phyloP scores from a whole-genome alignment of 805 yeast species.

The Zygoascus bituminiphila region DNA sequence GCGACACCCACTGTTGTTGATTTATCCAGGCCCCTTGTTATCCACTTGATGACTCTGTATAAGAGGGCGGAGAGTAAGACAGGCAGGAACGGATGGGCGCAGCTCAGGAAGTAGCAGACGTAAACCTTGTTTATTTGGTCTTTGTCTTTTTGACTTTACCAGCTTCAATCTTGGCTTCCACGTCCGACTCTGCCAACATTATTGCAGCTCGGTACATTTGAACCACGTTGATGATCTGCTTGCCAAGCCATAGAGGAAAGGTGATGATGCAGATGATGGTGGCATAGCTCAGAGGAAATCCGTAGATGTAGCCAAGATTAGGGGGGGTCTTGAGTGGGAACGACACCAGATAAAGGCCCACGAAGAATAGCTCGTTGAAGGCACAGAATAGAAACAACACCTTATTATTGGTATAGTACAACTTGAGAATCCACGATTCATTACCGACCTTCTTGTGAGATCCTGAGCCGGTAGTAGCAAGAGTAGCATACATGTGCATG shows the following conservation, averaged over 20 bases:
- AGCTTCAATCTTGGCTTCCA: conserved; percentile 37
- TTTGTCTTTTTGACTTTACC: conserved; percentile 1
- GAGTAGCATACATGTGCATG: conserved; percentile 96
- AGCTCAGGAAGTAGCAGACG: too few species aligned
- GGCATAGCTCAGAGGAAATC: conserved; percentile 46
- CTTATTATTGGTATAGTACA: conserved; percentile 78
- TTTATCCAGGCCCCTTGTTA: too few species aligned
- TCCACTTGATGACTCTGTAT: conserved; percentile 1
- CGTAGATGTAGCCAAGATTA: conserved; percentile 27
- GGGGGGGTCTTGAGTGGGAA: conserved; percentile 45
- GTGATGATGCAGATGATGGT: conserved; percentile 50
- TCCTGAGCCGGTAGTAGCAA: conserved; percentile 57
- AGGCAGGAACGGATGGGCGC: neutral
- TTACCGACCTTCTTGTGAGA: conserved; percentile 79
- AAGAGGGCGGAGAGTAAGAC: neutral
- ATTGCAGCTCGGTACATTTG: conserved; percentile 84
- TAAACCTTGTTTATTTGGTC: neutral
- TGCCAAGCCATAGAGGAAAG: conserved; percentile 82
- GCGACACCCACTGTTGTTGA: neutral
- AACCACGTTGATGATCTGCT: conserved; percentile 81
- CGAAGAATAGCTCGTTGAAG: conserved; percentile 86
- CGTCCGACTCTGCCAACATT: conserved; percentile 70
- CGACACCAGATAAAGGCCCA: conserved; percentile 73
- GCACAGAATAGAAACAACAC: conserved; percentile 87
- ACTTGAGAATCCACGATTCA: conserved; percentile 62